Conservation (phyloP, 2,329 filamentous ascomycete genomes). For the Cryphonectria nitschkei region DNA sequence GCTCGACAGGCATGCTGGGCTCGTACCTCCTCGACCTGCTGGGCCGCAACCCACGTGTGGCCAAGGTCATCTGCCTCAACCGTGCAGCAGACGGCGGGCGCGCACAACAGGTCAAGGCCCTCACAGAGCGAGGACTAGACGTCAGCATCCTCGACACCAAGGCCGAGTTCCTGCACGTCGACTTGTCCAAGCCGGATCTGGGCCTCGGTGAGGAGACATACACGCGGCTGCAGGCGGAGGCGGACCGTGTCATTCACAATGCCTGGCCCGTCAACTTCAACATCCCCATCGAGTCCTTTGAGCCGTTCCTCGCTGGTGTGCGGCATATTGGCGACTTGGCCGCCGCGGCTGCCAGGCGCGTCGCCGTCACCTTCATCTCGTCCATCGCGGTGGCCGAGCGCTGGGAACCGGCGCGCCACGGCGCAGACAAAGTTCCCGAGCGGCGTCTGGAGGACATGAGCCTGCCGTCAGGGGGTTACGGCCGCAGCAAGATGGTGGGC, state of each 20-base stretch:
- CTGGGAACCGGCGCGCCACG: constrained; percentile 35
- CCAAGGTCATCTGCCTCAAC: constrained; percentile 50
- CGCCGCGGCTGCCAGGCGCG: constrained; percentile 36
- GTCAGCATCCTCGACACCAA: constrained; percentile 37
- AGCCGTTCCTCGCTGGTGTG: constrained; percentile 50
- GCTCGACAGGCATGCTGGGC: constrained; percentile 45
- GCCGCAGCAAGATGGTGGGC: constrained; percentile 43
- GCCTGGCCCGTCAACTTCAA: constrained; percentile 53
- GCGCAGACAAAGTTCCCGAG: constrained; percentile 39
- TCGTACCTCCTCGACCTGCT: constrained; percentile 43
- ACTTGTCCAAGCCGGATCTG: constrained; percentile 50
- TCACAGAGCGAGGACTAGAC: constrained; percentile 42
- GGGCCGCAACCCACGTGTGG: constrained; percentile 40
- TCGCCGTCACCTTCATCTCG: constrained; percentile 46
- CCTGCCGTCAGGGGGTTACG: constrained; percentile 42
- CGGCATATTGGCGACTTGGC: constrained; percentile 51
- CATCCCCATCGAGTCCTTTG: constrained; percentile 50
- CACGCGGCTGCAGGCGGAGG: constrained; percentile 40
- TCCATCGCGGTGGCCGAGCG: constrained; percentile 41
- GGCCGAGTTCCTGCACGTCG: constrained; percentile 50
- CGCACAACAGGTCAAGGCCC: constrained; percentile 42
- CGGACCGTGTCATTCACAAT: constrained; percentile 53
- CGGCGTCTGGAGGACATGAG: constrained; percentile 38
- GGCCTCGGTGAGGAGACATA: constrained; percentile 46
- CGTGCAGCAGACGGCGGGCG: constrained; percentile 44